Evolutionary conservation across 257 asterid genomes (phyloP).

Genomic region (Jacaranda mimosifolia): DNA sequence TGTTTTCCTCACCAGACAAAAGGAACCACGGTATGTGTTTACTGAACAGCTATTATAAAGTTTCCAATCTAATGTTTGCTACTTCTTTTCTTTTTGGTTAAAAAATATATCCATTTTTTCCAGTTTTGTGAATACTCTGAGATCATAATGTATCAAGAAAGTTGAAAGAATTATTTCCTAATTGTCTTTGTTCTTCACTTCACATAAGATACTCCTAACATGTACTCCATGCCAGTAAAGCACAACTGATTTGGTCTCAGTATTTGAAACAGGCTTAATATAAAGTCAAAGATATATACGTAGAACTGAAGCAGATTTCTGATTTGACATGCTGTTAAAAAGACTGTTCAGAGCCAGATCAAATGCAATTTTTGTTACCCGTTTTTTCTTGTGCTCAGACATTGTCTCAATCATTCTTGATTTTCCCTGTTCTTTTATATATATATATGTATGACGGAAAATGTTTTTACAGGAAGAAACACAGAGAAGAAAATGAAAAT

Average conservation of each 20-base stretch:
- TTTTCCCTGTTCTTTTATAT: background rate
- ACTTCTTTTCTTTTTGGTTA: too few relatives aligned
- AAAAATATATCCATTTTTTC: too few relatives aligned
- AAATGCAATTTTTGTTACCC: background rate
- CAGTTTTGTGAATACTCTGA: too few relatives aligned
- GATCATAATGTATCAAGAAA: too few relatives aligned
- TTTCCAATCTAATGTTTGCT: too few relatives aligned
- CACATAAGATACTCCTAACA: too few relatives aligned
- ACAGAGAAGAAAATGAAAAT: conserved; percentile 40
- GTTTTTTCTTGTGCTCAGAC: background rate
- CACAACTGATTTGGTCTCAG: background rate
- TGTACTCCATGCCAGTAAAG: background rate
- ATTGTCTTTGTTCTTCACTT: background rate
- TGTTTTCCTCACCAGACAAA: conserved; percentile 83
- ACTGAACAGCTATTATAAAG: background rate
- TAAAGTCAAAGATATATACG: too few relatives aligned
- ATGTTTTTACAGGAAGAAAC: conserved; percentile 54
- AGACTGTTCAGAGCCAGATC: background rate
- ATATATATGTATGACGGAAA: background rate
- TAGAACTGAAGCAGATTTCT: too few relatives aligned
- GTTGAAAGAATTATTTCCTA: too few relatives aligned
- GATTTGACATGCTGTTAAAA: background rate
- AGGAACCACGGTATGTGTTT: conserved; percentile 57
- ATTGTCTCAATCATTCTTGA: background rate
- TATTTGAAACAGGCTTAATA: too few relatives aligned